A percentile compares a stretch with the other conserved stretches of the same genome.
Conservation (phyloP, 116 monocot species). For the Dioscorea cayenensis region DNA sequence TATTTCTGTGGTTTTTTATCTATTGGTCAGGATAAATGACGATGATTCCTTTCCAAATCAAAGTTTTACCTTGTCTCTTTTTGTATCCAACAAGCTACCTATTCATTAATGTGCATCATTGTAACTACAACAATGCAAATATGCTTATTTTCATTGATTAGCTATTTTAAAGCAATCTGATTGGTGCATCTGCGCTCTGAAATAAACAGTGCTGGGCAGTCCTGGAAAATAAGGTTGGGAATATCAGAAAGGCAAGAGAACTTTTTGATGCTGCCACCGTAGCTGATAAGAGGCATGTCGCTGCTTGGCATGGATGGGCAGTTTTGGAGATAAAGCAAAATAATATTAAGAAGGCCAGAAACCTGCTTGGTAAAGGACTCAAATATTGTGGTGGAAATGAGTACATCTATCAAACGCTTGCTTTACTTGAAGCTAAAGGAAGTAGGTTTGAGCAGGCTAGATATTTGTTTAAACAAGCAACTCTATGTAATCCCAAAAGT, state of each 20-base stretch:
- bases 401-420: constrained; percentile 96
- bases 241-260: constrained; percentile 76
- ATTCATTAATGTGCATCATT: too few relatives aligned
- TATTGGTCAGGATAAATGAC: too few relatives aligned
- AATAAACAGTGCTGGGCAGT: constrained; percentile 89
- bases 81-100: too few relatives aligned
- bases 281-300: constrained; percentile 82
- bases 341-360: constrained; percentile 82
- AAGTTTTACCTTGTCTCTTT: too few relatives aligned
- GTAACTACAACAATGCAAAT: too few relatives aligned
- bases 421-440: constrained; percentile 84
- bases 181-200: constrained; percentile 7
- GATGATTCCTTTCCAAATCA: too few relatives aligned
- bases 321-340: constrained; percentile 90
- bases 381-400: constrained; percentile 85
- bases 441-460: constrained; percentile 76
- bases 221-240: constrained; percentile 77
- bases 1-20: too few relatives aligned
- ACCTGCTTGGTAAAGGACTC: constrained; percentile 84
- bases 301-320: constrained; percentile 99
- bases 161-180: background rate
- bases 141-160: too few relatives aligned
- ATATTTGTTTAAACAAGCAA: constrained; percentile 79
- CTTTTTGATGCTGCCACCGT: constrained; percentile 96
- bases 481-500: constrained; percentile 83